Evolutionary conservation across 192 early-diverging fungal genomes (phyloP), one percentile per base, ranked within the genome.

Genomic region (Thamnidium elegans): DNA sequence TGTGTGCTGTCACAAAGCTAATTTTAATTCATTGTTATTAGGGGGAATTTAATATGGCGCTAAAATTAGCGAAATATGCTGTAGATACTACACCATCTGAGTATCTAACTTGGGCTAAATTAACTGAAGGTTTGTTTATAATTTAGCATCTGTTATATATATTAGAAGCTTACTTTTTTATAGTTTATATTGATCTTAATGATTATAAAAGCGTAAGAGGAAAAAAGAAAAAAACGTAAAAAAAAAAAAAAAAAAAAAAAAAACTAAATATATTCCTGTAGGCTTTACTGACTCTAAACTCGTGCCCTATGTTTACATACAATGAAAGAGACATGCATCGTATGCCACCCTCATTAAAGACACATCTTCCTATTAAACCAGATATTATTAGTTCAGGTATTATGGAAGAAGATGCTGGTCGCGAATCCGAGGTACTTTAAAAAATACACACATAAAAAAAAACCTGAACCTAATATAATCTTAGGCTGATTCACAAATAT

Each of bases 301-400:
- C 95, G 14, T 99, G 97, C 73, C 97, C 97, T 8, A 99, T 99
- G 97, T 98, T 97, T 70, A 94, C 95, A 0, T 96, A 85, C 74
- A 84, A 84, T 50, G 91, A 93, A 62, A 79, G 86, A 47, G 95
- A 97, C 65, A 78, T 89, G 67, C 94, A 93, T 61, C 87, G 94
- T 32, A 94, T 96, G 89, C 96, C 94, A 6, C 74, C 89, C 7
- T 93, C 94, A 10, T 87, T 90, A 10, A 87, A 92, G 46, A 88
- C 90, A 15, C 93, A 97, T 75, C 79, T 96, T 32, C 94, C 95
- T 8, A 84, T 97, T 54, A 92, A 91, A 64, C 83, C 84, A 6
- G 94, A 96, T 50, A 82, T 92, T 36, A 61, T 80, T 19, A 84
- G 74, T 46, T 71, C 81, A 3, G 76, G 79, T 30, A 68, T 83